Evolutionary conservation across 495 filamentous ascomycete genomes (phyloP).

Genomic region (Xylona heveae): DNA sequence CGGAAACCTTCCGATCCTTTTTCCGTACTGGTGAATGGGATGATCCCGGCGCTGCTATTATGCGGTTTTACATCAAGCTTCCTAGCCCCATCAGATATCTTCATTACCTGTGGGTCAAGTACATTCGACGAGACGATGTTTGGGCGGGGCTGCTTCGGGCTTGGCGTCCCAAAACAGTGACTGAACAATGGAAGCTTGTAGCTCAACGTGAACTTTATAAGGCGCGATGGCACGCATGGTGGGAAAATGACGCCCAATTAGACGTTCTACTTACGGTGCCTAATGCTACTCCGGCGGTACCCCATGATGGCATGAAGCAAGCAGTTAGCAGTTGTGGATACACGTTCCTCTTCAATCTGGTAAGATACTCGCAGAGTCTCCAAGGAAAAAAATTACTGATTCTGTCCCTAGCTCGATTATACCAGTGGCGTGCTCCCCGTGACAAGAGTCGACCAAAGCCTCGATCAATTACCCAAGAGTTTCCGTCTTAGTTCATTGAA

Average conservation of each 20-base stretch:
- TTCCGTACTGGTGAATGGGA: slow-evolving; percentile 58
- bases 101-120: slow-evolving; percentile 78
- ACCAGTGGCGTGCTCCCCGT: slow-evolving; percentile 69
- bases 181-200: slow-evolving; percentile 66
- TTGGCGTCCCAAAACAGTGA: slow-evolving; percentile 48
- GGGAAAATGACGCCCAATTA: slow-evolving; percentile 40
- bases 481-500: slow-evolving; percentile 45
- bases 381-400: neutral
- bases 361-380: slow-evolving; percentile 14
- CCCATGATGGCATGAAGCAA: slow-evolving; percentile 68
- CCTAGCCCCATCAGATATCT: slow-evolving; percentile 57
- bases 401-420: slow-evolving; percentile 47
- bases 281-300: slow-evolving; percentile 79
- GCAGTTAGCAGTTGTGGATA: slow-evolving; percentile 83
- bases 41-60: slow-evolving; percentile 57
- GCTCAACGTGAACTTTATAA: slow-evolving; percentile 57
- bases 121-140: slow-evolving; percentile 48
- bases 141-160: slow-evolving; percentile 58
- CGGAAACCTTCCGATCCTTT: slow-evolving; percentile 58
- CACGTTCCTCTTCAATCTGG: slow-evolving; percentile 86
- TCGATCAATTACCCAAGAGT: slow-evolving; percentile 39
- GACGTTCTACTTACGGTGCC: slow-evolving; percentile 73
- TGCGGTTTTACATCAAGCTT: slow-evolving; percentile 50
- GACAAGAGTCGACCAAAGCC: slow-evolving; percentile 51
- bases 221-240: slow-evolving; percentile 62